These are phyloP conservation scores for Viridothelium virens DNA, from an alignment of 495 filamentous ascomycete species.

Conservation along the genomic window DNA sequence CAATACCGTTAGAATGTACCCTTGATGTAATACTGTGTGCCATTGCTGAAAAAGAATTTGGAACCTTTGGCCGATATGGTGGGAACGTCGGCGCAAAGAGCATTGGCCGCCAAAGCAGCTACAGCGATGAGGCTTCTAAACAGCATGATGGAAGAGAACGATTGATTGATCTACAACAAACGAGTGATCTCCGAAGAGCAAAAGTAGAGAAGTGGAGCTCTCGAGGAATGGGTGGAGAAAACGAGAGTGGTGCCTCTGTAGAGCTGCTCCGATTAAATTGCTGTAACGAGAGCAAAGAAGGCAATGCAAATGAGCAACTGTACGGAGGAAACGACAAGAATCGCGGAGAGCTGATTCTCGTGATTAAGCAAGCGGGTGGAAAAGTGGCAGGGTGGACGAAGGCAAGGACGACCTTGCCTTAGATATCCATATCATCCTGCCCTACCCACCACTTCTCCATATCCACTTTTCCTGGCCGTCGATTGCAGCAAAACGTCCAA, in stretches of 20 bases:
- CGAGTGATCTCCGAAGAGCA: not conserved
- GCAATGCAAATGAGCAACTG: not conserved
- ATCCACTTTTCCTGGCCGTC: no score
- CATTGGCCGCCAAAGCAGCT: not conserved
- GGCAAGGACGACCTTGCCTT: not conserved
- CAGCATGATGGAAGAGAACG: not conserved
- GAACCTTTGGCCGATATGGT: slow-evolving; percentile 64
- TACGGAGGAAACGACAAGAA: not conserved
- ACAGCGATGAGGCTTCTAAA: not conserved
- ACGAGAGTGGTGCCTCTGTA: not conserved
- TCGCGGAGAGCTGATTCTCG: not conserved
- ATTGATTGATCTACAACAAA: not conserved
- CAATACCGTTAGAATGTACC: slow-evolving; percentile 39
- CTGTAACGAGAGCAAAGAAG: slow-evolving; percentile 8
- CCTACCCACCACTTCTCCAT: not conserved
- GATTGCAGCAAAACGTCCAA: not conserved
- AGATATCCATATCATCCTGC: no score
- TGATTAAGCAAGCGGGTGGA: not conserved
- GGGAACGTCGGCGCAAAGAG: slow-evolving; percentile 33
- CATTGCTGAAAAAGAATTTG: slow-evolving; percentile 75
- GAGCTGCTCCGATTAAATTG: not conserved
- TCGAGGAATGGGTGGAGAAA: not conserved
- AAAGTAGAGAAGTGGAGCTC: not conserved
- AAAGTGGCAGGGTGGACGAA: not conserved
- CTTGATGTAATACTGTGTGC: slow-evolving; percentile 74